phyloP scores from a whole-genome alignment of 2,329 filamentous ascomycete species.

The Verticillium albo-atrum region DNA sequence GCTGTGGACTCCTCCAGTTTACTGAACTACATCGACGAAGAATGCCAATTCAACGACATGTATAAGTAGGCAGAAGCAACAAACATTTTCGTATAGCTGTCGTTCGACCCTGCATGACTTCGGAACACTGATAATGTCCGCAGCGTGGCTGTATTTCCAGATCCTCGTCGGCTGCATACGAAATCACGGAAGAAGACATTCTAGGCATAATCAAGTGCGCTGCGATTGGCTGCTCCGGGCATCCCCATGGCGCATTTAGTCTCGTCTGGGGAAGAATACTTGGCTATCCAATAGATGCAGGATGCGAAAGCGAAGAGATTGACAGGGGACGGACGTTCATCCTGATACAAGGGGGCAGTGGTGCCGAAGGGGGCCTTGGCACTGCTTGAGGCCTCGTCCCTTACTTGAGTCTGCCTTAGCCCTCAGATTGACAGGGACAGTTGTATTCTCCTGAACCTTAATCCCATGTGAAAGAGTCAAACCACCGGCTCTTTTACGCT shows the following conservation, averaged over 20 bases:
- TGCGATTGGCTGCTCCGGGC: neutral
- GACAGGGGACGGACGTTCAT: neutral
- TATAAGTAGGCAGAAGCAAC: neutral
- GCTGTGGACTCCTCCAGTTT: neutral
- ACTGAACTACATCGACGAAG: neutral
- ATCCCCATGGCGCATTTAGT: neutral
- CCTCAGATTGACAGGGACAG: too few species aligned
- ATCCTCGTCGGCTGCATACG: neutral
- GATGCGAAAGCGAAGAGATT: neutral
- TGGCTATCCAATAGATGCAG: neutral
- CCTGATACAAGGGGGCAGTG: neutral
- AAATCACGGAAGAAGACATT: neutral
- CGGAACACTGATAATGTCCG: neutral
- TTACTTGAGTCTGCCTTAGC: neutral
- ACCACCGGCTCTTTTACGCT: too few species aligned
- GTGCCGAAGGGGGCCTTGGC: neutral
- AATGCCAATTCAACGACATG: neutral
- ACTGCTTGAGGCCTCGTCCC: neutral
- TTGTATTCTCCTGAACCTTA: too few species aligned
- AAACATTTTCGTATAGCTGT: neutral
- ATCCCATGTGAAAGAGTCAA: too few species aligned
- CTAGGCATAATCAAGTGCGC: neutral
- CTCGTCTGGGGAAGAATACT: neutral
- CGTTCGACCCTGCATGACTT: neutral
- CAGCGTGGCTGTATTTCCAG: neutral